Evolutionary conservation across 352 stramenopile genomes (phyloP).

Genomic region (Phytophthora quininea): DNA sequence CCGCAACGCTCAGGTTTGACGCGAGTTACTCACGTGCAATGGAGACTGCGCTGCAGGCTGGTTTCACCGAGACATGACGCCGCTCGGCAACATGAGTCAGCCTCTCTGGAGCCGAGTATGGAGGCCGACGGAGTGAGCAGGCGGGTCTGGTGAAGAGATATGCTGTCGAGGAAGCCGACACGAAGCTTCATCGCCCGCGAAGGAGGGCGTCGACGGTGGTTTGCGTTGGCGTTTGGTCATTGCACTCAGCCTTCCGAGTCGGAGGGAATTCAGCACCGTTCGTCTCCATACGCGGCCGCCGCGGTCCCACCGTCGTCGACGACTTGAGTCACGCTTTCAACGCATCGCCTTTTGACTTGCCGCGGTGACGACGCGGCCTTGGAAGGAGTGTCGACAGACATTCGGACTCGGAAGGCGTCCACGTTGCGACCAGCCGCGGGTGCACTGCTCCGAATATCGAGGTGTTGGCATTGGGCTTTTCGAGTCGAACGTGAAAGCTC

Average conservation of each 20-base stretch:
- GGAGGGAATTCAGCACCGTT: neutral
- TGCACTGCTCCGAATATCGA: too few relatives aligned
- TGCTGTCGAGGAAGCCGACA: neutral
- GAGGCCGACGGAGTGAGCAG: neutral
- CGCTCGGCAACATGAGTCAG: neutral
- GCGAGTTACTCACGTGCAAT: neutral
- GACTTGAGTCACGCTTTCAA: neutral
- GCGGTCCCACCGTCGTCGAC: neutral
- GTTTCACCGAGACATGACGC: neutral
- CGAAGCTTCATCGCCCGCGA: neutral
- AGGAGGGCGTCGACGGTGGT: neutral
- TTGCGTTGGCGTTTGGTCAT: too few relatives aligned
- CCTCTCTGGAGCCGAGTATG: neutral
- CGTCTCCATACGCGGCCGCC: neutral
- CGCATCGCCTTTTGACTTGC: neutral
- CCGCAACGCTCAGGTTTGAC: neutral
- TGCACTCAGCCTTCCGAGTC: too few relatives aligned
- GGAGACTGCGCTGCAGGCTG: neutral
- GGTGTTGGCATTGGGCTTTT: too few relatives aligned
- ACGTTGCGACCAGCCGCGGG: too few relatives aligned
- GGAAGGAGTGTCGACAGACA: neutral
- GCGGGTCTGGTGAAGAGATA: slow-evolving; percentile 8
- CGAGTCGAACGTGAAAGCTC: neutral
- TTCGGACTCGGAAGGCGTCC: neutral
- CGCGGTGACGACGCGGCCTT: neutral